Evolutionary conservation across 108 stramenopile genomes (phyloP), one percentile per base, ranked within the genome.

Genomic region (Conticribra guillardii): DNA sequence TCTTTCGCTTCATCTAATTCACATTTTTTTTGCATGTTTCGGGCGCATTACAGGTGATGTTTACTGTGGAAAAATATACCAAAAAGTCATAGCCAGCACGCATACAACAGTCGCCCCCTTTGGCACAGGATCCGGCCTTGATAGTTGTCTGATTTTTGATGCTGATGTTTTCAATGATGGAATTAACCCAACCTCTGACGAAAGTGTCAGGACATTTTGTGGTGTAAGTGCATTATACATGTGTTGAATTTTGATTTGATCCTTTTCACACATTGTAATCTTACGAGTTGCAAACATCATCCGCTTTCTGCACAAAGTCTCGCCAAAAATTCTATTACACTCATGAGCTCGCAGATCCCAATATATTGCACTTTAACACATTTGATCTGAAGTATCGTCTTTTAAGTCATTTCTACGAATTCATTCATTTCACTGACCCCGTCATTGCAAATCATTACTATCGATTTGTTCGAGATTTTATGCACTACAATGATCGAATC

Each of bases 401-500:
- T 4, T 65, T 97, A 64, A 74, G 85, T 34, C 96, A 97, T 71
- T 95, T 90, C 59, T 97, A 97, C 67, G 64, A 53, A 37, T 86
- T 92, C 59, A 64, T 92, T 19, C 84, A 86, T 46, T 96, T 95
- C 55, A 86, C 86, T 0, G 87, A 94, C 62, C 82, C 89, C 18
- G 59, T 56, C 18, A 84, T 89, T 56, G 91, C 85, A 55, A 82
- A 85, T 55, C 81, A 89, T 72, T 88, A 64, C 64, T 87, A 90
- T 73, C 84, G 96, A 4, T 92, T 96, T 50, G 86, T 96, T 1
- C 76, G 96, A 48, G 96, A 96, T 67, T 89, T 79, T 53, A 74
- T 97, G 55, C 87, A 87, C 60, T 95, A 95, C 80, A 77, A 79
- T 44, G 93, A 95, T 68, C 65, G 83, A 41, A 89, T 97, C 17